phyloP scores from a whole-genome alignment of 208 protist genomes.

The Leishmania gerbilli region DNA sequence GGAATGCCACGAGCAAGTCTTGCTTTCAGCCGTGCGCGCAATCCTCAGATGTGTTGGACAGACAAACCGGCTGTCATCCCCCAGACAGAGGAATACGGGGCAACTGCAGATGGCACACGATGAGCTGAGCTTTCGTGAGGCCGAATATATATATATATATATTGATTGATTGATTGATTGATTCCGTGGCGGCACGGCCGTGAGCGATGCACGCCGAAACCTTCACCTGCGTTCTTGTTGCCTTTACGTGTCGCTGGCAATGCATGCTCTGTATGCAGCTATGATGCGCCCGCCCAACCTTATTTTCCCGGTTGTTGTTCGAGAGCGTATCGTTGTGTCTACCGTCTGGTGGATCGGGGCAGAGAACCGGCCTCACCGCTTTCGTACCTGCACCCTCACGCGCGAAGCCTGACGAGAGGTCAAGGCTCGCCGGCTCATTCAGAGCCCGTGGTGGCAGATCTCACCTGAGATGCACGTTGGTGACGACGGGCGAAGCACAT shows the following conservation, averaged over 20 bases:
- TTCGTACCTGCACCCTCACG: constrained; percentile 6
- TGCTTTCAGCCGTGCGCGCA: constrained; percentile 1
- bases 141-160: neutral
- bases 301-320: neutral
- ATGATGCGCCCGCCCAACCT: neutral
- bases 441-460: constrained; percentile 4
- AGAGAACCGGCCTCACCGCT: neutral
- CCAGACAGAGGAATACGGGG: neutral
- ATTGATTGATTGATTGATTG: no score
- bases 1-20: neutral
- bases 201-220: neutral
- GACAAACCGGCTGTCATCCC: constrained; percentile 2
- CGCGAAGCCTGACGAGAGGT: neutral
- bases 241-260: no score
- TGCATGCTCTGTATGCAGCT: neutral
- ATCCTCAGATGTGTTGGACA: neutral
- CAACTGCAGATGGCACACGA: neutral
- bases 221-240: no score
- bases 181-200: neutral
- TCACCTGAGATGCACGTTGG: neutral
- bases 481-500: neutral
- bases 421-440: neutral
- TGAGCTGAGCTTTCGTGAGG: neutral
- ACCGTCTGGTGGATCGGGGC: neutral
- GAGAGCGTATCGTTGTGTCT: neutral